Conservation (phyloP, 768 basidiomycete genomes). For the Leccinum truebloodii region DNA sequence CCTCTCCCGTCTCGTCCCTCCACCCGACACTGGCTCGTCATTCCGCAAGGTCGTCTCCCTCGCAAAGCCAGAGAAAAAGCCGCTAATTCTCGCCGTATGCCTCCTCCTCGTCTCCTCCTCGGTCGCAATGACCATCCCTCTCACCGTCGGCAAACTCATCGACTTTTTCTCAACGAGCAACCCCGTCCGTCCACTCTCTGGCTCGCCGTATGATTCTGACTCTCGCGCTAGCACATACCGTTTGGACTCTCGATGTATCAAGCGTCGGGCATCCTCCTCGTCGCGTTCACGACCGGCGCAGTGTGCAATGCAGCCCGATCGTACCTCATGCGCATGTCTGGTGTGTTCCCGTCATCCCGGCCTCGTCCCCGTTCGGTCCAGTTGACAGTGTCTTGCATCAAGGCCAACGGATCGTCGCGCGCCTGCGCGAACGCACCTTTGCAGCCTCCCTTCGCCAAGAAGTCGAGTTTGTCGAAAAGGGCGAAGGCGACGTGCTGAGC, state of each 20-base stretch:
- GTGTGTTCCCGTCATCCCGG: slow-evolving; percentile 35
- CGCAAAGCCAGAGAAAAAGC: slow-evolving; percentile 80
- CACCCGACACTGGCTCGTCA: slow-evolving; percentile 53
- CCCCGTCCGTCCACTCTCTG: slow-evolving; percentile 38
- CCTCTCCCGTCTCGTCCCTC: slow-evolving; percentile 32
- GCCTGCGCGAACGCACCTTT: slow-evolving; percentile 81
- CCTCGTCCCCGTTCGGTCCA: not conserved
- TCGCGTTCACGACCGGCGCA: slow-evolving; percentile 86
- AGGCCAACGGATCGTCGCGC: slow-evolving; percentile 89
- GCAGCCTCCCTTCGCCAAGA: slow-evolving; percentile 84
- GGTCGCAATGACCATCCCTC: slow-evolving; percentile 90
- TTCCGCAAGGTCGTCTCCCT: slow-evolving; percentile 75
- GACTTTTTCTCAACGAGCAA: slow-evolving; percentile 81
- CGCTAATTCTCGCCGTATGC: slow-evolving; percentile 73
- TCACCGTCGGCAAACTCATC: slow-evolving; percentile 91
- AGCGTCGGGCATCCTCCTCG: slow-evolving; percentile 71
- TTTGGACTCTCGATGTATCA: slow-evolving; percentile 77
- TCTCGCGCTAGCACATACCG: slow-evolving; percentile 61
- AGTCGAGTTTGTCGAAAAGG: slow-evolving; percentile 89
- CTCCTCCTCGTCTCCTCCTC: slow-evolving; percentile 84
- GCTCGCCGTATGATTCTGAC: not conserved
- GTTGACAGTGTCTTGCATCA: not conserved
- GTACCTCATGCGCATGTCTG: slow-evolving; percentile 84
- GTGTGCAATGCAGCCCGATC: slow-evolving; percentile 82
- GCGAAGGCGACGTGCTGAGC: slow-evolving; percentile 92